A percentile compares a stretch with the other conserved stretches of the same genome.
Conservation (phyloP, 352 stramenopile species). For the Globisporangium yorkense region DNA sequence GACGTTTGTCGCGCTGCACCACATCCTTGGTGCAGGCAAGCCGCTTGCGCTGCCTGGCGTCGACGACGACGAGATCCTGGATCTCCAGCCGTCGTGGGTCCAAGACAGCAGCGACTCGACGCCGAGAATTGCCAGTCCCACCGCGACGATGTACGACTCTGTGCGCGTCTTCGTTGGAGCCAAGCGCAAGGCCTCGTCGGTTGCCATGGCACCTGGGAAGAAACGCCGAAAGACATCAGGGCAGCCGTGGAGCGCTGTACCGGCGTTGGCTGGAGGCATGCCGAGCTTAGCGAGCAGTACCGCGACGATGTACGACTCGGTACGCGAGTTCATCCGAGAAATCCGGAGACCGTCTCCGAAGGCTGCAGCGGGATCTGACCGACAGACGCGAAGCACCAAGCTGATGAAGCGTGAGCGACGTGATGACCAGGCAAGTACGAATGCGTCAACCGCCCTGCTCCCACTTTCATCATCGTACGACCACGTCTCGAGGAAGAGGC, state of each 20-base stretch:
- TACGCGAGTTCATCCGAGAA: constrained; percentile 1
- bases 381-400: not conserved
- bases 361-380: not conserved
- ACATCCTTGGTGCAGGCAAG: constrained; percentile 1
- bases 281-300: not conserved
- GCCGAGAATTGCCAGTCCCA: not conserved
- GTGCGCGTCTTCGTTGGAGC: not conserved
- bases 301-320: constrained; percentile 4
- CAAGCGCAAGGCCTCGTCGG: not conserved
- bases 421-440: not conserved
- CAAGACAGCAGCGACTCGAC: not conserved
- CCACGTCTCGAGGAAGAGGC: not conserved
- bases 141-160: constrained; percentile 1
- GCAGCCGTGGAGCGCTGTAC: not conserved
- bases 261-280: not conserved
- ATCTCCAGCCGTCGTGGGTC: not conserved
- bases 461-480: not conserved
- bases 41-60: not conserved
- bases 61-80: not conserved
- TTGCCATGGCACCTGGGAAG: not conserved
- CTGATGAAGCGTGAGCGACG: not conserved
- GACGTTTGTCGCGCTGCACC: constrained; percentile 5
- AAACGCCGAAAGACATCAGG: not conserved
- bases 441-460: not conserved
- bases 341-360: constrained; percentile 2